These are phyloP conservation scores for Malus hybrid DNA, from an alignment of 331 rosid species.

Conservation along the genomic window DNA sequence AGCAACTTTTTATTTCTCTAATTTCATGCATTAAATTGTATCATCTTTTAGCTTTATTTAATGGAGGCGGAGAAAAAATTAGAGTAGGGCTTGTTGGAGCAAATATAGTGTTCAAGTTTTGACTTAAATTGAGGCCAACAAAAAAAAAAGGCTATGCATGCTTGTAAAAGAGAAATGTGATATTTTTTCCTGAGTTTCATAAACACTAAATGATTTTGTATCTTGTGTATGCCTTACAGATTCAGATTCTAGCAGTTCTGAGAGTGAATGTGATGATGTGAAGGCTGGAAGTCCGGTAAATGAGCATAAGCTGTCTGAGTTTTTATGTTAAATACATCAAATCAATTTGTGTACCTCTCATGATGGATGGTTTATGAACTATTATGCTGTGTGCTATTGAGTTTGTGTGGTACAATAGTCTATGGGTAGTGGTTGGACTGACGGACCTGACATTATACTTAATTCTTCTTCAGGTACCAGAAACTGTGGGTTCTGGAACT, in stretches of 20 bases:
- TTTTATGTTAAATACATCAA: not conserved
- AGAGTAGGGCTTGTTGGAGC: not conserved
- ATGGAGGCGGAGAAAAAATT: not conserved
- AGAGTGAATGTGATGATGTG: constrained; percentile 45
- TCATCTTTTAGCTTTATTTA: not conserved
- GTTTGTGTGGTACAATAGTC: not conserved
- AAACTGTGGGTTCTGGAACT: constrained; percentile 34
- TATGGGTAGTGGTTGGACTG: not conserved
- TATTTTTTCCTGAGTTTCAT: not conserved
- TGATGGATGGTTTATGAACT: not conserved
- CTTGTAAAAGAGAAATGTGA: not conserved
- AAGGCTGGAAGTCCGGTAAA: constrained; percentile 37
- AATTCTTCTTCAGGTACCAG: constrained; percentile 46
- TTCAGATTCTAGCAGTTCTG: constrained; percentile 54
- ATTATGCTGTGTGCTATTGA: not conserved
- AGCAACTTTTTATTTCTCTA: not conserved
- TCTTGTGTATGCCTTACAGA: constrained; percentile 31
- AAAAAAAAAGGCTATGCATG: not conserved
- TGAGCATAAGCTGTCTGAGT: constrained; percentile 26
- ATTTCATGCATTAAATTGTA: not conserved
- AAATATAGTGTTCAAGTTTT: not conserved
- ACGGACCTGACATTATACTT: not conserved
- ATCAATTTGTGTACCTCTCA: not conserved
- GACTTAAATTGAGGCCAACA: not conserved
- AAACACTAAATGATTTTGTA: not conserved